Evolutionary conservation across 2,329 filamentous ascomycete species (phyloP).

Genomic region (Lachnellula arida): DNA sequence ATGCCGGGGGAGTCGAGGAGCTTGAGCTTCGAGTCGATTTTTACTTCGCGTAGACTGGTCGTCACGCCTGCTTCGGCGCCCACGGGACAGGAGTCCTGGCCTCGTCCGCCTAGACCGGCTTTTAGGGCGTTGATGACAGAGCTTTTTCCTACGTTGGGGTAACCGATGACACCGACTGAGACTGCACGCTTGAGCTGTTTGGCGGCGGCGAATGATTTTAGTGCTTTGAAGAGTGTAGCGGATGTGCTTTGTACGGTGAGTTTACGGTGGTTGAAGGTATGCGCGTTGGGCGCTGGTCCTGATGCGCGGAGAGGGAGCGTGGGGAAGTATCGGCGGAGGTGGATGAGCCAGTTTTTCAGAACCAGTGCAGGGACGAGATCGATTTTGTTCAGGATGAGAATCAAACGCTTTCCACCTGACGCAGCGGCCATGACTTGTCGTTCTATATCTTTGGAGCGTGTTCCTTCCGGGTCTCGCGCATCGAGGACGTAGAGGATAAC

Average conservation of each 20-base stretch:
- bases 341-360: slow-evolving; percentile 76
- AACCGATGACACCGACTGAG: slow-evolving; percentile 89
- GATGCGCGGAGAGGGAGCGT: slow-evolving; percentile 86
- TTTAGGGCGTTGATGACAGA: slow-evolving; percentile 93
- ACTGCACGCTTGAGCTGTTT: slow-evolving; percentile 85
- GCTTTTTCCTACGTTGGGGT: slow-evolving; percentile 94
- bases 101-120: slow-evolving; percentile 65
- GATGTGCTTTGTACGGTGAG: slow-evolving; percentile 84
- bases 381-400: slow-evolving; percentile 93
- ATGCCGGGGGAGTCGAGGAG: slow-evolving; percentile 92
- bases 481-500: slow-evolving; percentile 92
- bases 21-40: slow-evolving; percentile 91
- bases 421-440: slow-evolving; percentile 87
- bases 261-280: slow-evolving; percentile 88
- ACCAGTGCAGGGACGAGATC: slow-evolving; percentile 80
- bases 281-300: slow-evolving; percentile 75
- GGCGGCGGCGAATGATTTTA: slow-evolving; percentile 81
- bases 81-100: slow-evolving; percentile 66
- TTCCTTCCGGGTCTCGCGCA: slow-evolving; percentile 85
- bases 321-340: slow-evolving; percentile 85
- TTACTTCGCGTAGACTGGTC: slow-evolving; percentile 81
- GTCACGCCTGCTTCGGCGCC: slow-evolving; percentile 92
- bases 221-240: slow-evolving; percentile 76
- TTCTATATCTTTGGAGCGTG: slow-evolving; percentile 85
- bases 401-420: slow-evolving; percentile 76